Evolutionary conservation across 2,329 filamentous ascomycete genomes (phyloP).

Genomic region (Venturia aucupariae): DNA sequence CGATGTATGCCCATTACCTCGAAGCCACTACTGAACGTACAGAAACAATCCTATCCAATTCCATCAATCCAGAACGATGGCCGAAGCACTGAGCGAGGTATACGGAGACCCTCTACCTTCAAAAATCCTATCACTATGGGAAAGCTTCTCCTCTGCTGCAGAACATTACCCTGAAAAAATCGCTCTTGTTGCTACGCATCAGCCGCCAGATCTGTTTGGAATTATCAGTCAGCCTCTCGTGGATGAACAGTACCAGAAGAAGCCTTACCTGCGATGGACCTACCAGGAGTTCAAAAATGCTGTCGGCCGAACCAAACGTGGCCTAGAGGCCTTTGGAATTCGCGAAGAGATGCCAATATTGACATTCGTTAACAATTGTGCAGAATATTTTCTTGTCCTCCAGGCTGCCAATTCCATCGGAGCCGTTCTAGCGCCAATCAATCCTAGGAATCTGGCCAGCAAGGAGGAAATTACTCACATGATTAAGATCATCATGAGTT

Average conservation of each 20-base stretch:
- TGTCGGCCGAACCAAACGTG: background rate
- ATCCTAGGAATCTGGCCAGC: conserved; percentile 12
- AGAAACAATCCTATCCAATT: background rate
- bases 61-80: background rate
- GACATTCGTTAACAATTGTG: conserved; percentile 10
- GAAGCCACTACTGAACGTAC: background rate
- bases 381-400: conserved; percentile 7
- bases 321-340: background rate
- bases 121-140: background rate
- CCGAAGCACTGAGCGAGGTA: background rate
- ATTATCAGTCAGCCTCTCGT: background rate
- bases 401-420: background rate
- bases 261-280: conserved; percentile 9
- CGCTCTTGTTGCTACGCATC: background rate
- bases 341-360: conserved; percentile 6
- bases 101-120: background rate
- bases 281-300: conserved; percentile 8
- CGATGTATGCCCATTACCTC: background rate
- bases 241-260: background rate
- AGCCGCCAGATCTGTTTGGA: background rate
- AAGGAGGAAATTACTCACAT: conserved; percentile 13
- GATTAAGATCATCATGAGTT: background rate
- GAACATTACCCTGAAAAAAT: background rate
- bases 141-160: background rate
- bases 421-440: conserved; percentile 8